Percentiles rank a stretch among this genome's conserved stretches.
Conservation (phyloP, 371 early-diverging fungal species). For the Mortierella sp. region DNA sequence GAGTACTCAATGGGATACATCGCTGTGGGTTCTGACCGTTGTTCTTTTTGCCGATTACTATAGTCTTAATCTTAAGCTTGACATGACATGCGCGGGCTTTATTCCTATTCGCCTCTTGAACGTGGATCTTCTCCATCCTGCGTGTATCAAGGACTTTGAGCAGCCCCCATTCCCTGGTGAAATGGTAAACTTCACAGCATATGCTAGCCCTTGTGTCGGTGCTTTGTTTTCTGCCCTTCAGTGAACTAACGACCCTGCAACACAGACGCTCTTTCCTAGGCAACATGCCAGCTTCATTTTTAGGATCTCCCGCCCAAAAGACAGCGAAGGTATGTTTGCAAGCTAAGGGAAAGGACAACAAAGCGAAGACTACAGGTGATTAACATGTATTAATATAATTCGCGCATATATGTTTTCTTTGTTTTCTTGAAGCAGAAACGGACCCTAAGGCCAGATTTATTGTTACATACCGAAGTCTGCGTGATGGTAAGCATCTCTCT, state of each 20-base stretch:
- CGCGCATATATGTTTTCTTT: too few relatives aligned
- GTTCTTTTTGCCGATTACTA: not conserved
- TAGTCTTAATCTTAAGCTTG: conserved; percentile 69
- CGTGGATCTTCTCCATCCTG: conserved; percentile 55
- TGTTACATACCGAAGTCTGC: conserved; percentile 65
- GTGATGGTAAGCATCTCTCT: conserved; percentile 59
- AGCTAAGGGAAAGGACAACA: too few relatives aligned
- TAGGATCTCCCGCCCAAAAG: conserved; percentile 63
- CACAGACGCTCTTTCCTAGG: conserved; percentile 69
- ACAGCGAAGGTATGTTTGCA: conserved; percentile 13
- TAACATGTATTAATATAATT: too few relatives aligned
- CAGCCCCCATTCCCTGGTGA: conserved; percentile 63
- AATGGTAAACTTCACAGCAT: conserved; percentile 65
- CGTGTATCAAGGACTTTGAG: conserved; percentile 58
- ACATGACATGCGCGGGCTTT: conserved; percentile 68
- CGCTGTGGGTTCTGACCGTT: not conserved
- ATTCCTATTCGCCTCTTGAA: conserved; percentile 69
- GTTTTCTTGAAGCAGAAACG: conserved; percentile 8
- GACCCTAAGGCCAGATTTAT: conserved; percentile 63
- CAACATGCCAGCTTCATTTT: conserved; percentile 73
- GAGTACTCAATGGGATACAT: too few relatives aligned
- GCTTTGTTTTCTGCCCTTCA: too few relatives aligned
- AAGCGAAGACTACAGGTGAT: too few relatives aligned
- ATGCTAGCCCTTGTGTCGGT: too few relatives aligned
- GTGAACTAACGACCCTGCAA: not conserved